Evolutionary conservation across 805 yeast genomes (phyloP), one percentile per base, ranked within the genome.

Genomic region (Priceomyces carsonii): DNA sequence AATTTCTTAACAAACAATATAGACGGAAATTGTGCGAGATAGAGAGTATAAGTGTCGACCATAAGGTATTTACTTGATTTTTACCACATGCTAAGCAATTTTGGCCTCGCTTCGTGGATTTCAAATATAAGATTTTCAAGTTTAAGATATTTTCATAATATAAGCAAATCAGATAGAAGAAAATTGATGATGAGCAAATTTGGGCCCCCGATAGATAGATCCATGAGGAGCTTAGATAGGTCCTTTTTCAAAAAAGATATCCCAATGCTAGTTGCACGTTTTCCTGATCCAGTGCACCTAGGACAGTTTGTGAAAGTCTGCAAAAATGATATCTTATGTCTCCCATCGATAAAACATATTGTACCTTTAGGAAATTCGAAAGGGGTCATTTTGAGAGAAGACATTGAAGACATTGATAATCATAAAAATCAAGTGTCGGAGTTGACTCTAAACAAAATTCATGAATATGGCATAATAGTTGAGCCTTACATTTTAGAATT

Each of bases 291-390:
- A 1, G 74, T 41, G 51, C 64, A 44, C 38, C 68, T 88, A 19
- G 80, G 86, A 4, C 50, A 50, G 2, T 82, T 89, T 54, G 74
- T 80, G n/a, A 82, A 80, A 50, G 47, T 58, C 3, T 73, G 76
- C 53, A 71, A 73, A 33, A 51, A 59, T 7, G 93, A 83, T 45
- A 66, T 87, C n/a, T 61, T 91, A 18, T 75, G 77, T 42, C 50
- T 85, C n/a, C 85, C 86, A 10, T 75, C 85, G 5, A 65, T 86
- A 5, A 79, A 87, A 14, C 85, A 82, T 41, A 79, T 90, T 4
- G 79, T 82, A 37, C 60, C 51, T 15, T 43, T 53, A 18, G 59
- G 56, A 4, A 52, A 51, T 15, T 45, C 63, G 5, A 75, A 77
- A 40, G 85, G 79, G 2, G 79, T 89, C 1, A 59, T 88, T 14